Base-by-base conservation (phyloP, 257 asterid species). In the Avicennia marina region DNA sequence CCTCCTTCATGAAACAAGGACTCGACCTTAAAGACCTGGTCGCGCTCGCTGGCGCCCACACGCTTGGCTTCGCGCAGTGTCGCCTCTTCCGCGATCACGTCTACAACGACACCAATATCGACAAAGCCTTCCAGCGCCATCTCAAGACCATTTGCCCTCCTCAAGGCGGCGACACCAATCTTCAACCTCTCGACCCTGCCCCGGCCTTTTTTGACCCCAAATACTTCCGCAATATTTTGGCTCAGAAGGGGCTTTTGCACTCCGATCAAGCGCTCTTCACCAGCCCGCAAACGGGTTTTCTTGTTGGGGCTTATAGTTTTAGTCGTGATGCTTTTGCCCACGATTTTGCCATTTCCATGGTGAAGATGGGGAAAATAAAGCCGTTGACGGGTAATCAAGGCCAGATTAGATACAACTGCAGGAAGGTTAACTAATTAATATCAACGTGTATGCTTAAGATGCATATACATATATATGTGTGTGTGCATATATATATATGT, bases 11-110 rank as follows among this genome's bases (percentile, higher is more conserved):
- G n/a, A n/a, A n/a, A n/a, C n/a, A n/a, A n/a, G n/a, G n/a, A n/a
- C n/a, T n/a, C n/a, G n/a, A n/a, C n/a, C n/a, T n/a, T n/a, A n/a
- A n/a, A n/a, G n/a, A n/a, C n/a, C n/a, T n/a, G n/a, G n/a, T n/a
- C n/a, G n/a, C n/a, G n/a, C n/a, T n/a, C n/a, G n/a, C 77, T 1
- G 80, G 77, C 10, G 68, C 72, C 5, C 83, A 73, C 41, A 58
- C 80, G 2, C 4, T 77, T 20, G 83, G 80, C 2, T 54, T 73
- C 36, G 33, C 82, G 36, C 75, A 63, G 38, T 77, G 79, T 41
- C 40, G 17, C 11, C 4, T 21, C 32, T 77, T 77, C 32, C 43
- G 69, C 17, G 20, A 15, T 24, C 74, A 62, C 42, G 66, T 77
- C 20, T 66, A 73, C 65, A 70, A 46, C 33, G 70, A 63, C 4